phyloP scores from a whole-genome alignment of 2,329 filamentous ascomycete genomes.

The Colletotrichum godetiae region DNA sequence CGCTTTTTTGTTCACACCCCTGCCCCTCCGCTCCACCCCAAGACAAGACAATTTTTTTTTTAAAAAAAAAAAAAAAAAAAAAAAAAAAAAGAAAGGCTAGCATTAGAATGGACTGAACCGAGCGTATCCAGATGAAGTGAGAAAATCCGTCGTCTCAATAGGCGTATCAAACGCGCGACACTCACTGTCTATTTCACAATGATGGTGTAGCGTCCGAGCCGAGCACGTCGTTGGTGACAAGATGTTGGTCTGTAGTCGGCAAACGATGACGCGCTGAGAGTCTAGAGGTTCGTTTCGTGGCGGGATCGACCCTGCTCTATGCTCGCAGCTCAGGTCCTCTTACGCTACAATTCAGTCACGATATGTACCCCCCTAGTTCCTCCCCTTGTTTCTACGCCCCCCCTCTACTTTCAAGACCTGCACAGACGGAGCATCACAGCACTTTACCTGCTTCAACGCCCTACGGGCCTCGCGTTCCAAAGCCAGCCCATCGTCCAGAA shows the following conservation, averaged over 20 bases:
- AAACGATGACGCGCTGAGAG: slow-evolving; percentile 31
- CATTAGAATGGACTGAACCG: not conserved
- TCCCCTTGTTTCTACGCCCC: not conserved
- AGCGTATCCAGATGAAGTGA: not conserved
- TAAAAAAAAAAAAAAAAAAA: too few relatives aligned
- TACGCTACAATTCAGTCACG: not conserved
- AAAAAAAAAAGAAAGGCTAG: not conserved
- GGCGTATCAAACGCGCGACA: slow-evolving; percentile 24
- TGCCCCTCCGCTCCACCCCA: not conserved
- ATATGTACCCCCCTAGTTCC: not conserved
- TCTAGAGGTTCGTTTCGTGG: slow-evolving; percentile 36
- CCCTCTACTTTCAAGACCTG: not conserved
- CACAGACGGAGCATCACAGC: not conserved
- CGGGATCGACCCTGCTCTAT: slow-evolving; percentile 28
- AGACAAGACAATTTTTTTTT: too few relatives aligned
- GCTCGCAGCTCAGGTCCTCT: not conserved
- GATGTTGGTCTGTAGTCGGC: slow-evolving; percentile 21
- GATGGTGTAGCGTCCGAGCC: not conserved
- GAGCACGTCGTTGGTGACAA: slow-evolving; percentile 20
- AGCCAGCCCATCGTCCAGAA: not conserved
- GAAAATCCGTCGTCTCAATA: slow-evolving; percentile 5
- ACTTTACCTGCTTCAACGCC: not conserved
- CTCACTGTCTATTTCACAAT: not conserved
- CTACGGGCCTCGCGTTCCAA: not conserved
- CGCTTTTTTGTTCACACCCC: not conserved